Conservation (phyloP, 73 alveolate species). For the Stentor coeruleus region DNA sequence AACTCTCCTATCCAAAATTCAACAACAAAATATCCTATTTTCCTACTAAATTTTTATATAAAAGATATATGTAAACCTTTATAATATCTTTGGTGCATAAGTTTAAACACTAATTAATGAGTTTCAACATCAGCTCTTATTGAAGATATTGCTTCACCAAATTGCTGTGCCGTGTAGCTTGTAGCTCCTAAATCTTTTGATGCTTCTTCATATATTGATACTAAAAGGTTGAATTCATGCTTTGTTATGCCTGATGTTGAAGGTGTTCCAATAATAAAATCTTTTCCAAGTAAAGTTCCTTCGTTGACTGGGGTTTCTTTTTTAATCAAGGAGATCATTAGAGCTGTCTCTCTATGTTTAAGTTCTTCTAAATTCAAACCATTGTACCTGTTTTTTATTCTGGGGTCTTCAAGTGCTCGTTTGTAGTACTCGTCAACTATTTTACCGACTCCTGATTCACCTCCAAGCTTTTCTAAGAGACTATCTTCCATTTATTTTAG, state of each 20-base stretch:
- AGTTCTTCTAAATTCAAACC: neutral
- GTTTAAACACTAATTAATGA: neutral
- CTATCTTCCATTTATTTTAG: conserved; percentile 24
- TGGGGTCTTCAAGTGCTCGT: conserved; percentile 13
- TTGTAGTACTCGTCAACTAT: neutral
- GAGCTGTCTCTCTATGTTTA: neutral
- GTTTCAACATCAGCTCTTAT: neutral
- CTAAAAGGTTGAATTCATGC: neutral
- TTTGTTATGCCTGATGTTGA: conserved; percentile 25
- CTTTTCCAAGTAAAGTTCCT: neutral
- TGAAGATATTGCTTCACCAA: neutral
- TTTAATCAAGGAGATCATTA: neutral
- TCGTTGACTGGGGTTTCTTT: neutral
- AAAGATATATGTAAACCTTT: too few relatives aligned
- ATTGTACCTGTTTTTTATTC: conserved; percentile 8
- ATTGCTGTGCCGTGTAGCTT: neutral
- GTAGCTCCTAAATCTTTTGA: neutral
- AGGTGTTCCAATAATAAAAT: too few relatives aligned
- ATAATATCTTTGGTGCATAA: too few relatives aligned
- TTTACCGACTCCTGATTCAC: conserved; percentile 10
- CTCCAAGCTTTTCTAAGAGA: neutral
- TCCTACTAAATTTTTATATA: too few relatives aligned
- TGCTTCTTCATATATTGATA: neutral
- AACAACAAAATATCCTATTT: too few relatives aligned
- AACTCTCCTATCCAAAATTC: too few relatives aligned